Conservation (phyloP, 495 filamentous ascomycete genomes). For the Trichoderma asperelloides region DNA sequence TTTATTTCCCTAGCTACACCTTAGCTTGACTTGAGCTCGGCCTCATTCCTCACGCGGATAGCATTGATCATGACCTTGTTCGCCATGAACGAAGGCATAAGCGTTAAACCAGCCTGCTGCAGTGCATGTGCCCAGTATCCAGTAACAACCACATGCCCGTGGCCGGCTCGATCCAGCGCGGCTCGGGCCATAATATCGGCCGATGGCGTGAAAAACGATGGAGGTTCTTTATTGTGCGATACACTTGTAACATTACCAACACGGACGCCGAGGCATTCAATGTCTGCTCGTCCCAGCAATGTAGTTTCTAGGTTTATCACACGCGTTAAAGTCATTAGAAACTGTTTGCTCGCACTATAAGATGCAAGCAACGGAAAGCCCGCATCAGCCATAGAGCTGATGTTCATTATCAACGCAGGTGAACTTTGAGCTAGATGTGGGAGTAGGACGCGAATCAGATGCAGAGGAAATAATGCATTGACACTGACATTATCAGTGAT, state of each 20-base stretch:
- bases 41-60: not conserved
- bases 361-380: conserved; percentile 19
- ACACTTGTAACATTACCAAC: conserved; percentile 18
- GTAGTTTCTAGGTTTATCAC: conserved; percentile 12
- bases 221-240: conserved; percentile 10
- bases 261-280: conserved; percentile 20
- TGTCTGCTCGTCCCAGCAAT: conserved; percentile 9
- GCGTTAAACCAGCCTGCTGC: not conserved
- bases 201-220: conserved; percentile 15
- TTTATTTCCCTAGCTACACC: no score
- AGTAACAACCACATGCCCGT: conserved; percentile 16
- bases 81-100: not conserved
- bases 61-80: not conserved
- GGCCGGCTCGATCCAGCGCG: conserved; percentile 22
- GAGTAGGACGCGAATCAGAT: conserved; percentile 12
- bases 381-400: conserved; percentile 20
- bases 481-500: conserved; percentile 12
- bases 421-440: conserved; percentile 15
- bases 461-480: conserved; percentile 17
- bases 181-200: conserved; percentile 19
- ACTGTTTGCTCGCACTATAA: conserved; percentile 20
- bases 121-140: conserved; percentile 24
- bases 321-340: conserved; percentile 13
- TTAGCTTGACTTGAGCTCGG: not conserved
- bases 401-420: conserved; percentile 18